Conservation (phyloP, 2,329 filamentous ascomycete genomes). For the Magnaporthiopsis incrustans region DNA sequence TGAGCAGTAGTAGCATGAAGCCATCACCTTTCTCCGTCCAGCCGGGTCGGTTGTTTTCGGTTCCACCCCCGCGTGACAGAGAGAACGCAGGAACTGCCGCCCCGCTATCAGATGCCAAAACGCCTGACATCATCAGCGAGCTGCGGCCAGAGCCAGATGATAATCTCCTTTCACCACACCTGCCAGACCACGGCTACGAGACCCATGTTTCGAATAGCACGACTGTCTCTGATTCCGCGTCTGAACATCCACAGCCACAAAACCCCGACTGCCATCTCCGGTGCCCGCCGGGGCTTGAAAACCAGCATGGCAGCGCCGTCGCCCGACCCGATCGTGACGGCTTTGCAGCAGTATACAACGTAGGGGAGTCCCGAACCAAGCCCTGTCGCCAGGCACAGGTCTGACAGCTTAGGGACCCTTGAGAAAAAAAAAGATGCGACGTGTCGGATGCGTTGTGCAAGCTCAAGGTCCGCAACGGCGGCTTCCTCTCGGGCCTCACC, state of each 20-base stretch:
- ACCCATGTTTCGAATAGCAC: neutral
- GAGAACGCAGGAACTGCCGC: neutral
- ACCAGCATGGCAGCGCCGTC: neutral
- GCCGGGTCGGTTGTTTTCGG: neutral
- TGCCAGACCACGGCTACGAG: no score
- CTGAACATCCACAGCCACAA: no score
- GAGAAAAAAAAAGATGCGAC: conserved; percentile 29
- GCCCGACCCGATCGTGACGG: conserved; percentile 19
- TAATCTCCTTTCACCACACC: no score
- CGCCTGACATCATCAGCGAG: neutral
- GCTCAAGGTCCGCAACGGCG: conserved; percentile 38
- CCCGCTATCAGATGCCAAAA: neutral
- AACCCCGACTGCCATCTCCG: no score
- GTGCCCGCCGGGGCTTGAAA: neutral
- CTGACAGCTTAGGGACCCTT: neutral
- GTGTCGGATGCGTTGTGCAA: conserved; percentile 45
- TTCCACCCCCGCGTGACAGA: neutral
- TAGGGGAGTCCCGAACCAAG: conserved; percentile 11
- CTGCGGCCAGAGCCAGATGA: no score
- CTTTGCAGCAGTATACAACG: conserved; percentile 26
- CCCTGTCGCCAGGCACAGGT: no score
- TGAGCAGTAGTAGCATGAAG: no score
- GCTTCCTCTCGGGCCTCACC: conserved; percentile 44
- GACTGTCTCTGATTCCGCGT: neutral
- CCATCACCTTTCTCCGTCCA: neutral